These are phyloP conservation scores for Artemisia tridentata DNA, from an alignment of 129 eudicot genomes.

Conservation along the genomic window DNA sequence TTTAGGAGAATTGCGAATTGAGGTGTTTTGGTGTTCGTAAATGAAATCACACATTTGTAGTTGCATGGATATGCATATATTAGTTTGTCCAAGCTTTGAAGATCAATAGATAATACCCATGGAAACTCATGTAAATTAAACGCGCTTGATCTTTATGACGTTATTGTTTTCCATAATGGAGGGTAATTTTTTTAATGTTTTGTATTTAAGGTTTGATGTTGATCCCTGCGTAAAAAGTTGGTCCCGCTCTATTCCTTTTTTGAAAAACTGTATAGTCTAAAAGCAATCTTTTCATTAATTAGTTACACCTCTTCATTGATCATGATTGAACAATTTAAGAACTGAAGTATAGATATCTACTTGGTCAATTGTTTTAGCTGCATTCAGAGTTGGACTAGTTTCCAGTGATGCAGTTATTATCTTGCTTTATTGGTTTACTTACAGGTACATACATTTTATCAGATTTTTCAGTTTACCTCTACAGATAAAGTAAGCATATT, in stretches of 20 bases:
- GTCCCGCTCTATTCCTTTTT: neutral
- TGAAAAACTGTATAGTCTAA: neutral
- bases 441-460: too few relatives aligned
- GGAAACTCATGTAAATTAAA: neutral
- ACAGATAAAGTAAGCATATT: neutral
- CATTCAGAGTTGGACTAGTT: neutral
- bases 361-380: neutral
- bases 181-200: neutral
- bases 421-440: too few relatives aligned
- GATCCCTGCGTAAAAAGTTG: neutral
- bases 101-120: neutral
- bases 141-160: neutral
- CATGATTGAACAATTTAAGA: neutral
- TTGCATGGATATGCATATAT: neutral
- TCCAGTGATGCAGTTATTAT: neutral
- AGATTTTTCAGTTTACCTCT: too few relatives aligned
- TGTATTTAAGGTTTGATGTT: neutral
- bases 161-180: neutral
- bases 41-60: neutral
- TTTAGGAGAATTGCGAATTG: neutral
- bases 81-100: neutral
- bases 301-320: neutral
- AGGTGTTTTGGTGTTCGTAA: too few relatives aligned
- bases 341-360: neutral
- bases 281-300: constrained; percentile 1